Evolutionary conservation across 1,139 yeast genomes (phyloP), one percentile per base, ranked within the genome.

Genomic region (Saccharomyces hybrid): DNA sequence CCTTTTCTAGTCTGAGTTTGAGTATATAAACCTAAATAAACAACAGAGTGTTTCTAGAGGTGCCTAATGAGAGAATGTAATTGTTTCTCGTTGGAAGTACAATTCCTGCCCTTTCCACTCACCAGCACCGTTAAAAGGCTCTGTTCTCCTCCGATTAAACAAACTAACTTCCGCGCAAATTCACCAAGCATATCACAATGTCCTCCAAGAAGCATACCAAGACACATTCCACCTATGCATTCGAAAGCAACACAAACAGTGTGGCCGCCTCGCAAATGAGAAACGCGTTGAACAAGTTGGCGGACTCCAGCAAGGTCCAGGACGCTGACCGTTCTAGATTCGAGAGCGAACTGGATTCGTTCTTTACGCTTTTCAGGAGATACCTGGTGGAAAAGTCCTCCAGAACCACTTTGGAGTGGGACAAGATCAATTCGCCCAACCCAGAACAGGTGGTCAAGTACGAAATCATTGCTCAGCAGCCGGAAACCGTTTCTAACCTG

Each of bases 221-320:
- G 74, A 78, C 89, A 14, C 95, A 86, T 51, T 69, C 72, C n/a
- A 67, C 70, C 46, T 70, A 86, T 83, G 97, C 97, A 27, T 93
- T 93, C 68, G 99, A 93, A 74, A 87, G 88, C 76, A 88, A 96
- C 61, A 91, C 97, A 50, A 89, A 97, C 58, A 89, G 89, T 59
- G 95, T 90, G 58, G 96, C 99, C 32, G 98, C 99, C 7, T 86
- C 96, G 58, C 97, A 91, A 72, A 93, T 93, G 98, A 85, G 98
- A 69, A 93, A 93, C 70, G 95, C 96, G 2, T 81, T 93, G 74
- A 93, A 93, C 79, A 82, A 80, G 71, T 77, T 93, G 70, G 86
- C 93, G 51, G 98, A 91, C 72, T 80, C 93, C 25, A 88, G 88
- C 54, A 65, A 70, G 41, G 78, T 72, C 44, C 81, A 86, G 66